Evolutionary conservation across 352 stramenopile genomes (phyloP).

Genomic region (Pseudoperonospora humuli): DNA sequence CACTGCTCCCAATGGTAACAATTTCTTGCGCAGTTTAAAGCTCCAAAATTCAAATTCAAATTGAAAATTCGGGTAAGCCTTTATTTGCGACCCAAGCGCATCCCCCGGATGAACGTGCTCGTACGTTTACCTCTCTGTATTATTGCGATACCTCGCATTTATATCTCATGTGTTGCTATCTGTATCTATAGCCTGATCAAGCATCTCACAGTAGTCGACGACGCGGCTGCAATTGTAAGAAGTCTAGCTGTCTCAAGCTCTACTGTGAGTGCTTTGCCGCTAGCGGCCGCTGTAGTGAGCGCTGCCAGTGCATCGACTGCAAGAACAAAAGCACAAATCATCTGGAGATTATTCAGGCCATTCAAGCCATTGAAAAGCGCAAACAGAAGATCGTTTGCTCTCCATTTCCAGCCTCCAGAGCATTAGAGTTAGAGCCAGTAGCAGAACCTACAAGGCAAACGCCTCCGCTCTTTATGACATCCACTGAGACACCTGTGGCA

Average conservation of each 20-base stretch:
- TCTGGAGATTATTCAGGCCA: conserved; percentile 44
- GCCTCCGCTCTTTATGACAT: neutral
- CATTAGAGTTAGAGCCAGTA: conserved; percentile 1
- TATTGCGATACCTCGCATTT: neutral
- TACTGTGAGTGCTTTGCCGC: conserved; percentile 79
- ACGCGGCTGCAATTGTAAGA: conserved; percentile 93
- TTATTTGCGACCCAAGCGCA: conserved; percentile 14
- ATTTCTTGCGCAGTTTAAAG: conserved; percentile 1
- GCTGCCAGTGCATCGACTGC: conserved; percentile 69
- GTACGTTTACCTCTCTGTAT: conserved; percentile 5
- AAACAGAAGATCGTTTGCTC: conserved; percentile 41
- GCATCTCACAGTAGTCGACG: conserved; percentile 11
- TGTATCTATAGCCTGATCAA: conserved; percentile 3
- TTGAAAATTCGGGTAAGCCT: conserved; percentile 17
- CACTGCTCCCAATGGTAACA: no score
- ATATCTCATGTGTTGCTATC: conserved; percentile 11
- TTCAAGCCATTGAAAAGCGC: conserved; percentile 46
- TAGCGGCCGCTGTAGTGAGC: conserved; percentile 41
- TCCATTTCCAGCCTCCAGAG: conserved; percentile 16
- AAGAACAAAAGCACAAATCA: conserved; percentile 63
- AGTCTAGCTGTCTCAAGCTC: conserved; percentile 94
- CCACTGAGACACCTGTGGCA: conserved; percentile 1
- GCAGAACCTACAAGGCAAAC: neutral
- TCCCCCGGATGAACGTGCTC: conserved; percentile 9
- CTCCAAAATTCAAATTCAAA: conserved; percentile 28